Percentiles rank a stretch among this genome's conserved stretches.
Evolutionary conservation across 352 stramenopile species (phyloP).

Genomic region (Phytophthora citricola): DNA sequence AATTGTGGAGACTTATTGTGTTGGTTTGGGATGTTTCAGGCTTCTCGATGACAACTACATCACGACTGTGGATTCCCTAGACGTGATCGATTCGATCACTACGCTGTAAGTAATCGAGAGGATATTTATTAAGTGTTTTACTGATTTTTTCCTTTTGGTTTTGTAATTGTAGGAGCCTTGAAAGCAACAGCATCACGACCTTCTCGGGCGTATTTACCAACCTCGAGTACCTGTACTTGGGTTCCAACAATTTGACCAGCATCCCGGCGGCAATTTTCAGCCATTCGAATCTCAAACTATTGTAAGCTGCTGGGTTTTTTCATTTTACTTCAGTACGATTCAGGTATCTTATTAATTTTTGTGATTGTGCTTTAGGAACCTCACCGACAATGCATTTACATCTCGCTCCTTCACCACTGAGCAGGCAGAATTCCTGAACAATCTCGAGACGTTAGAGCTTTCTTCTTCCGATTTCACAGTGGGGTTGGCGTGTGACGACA

Average conservation of each 20-base stretch:
- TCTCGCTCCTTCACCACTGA: slow-evolving; percentile 41
- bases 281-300: slow-evolving; percentile 43
- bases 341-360: not conserved
- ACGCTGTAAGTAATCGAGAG: slow-evolving; percentile 22
- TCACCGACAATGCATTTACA: slow-evolving; percentile 49
- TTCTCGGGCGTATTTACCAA: slow-evolving; percentile 61
- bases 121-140: not conserved
- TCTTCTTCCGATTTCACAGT: slow-evolving; percentile 41
- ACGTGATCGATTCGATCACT: slow-evolving; percentile 32
- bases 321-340: not conserved
- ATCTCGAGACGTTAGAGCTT: slow-evolving; percentile 37
- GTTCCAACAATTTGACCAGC: slow-evolving; percentile 53
- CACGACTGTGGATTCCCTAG: slow-evolving; percentile 22
- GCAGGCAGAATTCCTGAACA: slow-evolving; percentile 38
- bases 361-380: slow-evolving; percentile 16
- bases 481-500: slow-evolving; percentile 33
- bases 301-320: slow-evolving; percentile 31
- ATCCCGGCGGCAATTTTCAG: slow-evolving; percentile 55
- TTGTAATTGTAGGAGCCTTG: slow-evolving; percentile 40
- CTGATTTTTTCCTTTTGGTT: not conserved
- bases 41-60: slow-evolving; percentile 45
- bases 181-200: slow-evolving; percentile 62
- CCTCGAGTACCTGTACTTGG: slow-evolving; percentile 55
- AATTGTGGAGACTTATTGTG: not conserved
- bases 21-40: slow-evolving; percentile 12